Evolutionary conservation across 306 rosid species (phyloP).

Genomic region (Begonia loranthoides): DNA sequence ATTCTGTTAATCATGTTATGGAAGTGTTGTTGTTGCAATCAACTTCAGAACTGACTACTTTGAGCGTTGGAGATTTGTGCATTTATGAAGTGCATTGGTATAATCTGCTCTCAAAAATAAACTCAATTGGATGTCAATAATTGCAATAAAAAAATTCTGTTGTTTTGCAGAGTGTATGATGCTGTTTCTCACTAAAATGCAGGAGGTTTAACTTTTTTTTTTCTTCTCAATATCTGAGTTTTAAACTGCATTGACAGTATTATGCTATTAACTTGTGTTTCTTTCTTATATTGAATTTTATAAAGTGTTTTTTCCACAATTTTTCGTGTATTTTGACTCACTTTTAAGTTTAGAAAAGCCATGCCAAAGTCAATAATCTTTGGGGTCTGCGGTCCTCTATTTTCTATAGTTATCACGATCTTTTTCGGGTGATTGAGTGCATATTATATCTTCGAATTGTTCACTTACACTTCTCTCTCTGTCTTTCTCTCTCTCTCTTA

Average conservation of each 20-base stretch:
- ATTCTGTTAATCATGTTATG: too few species aligned
- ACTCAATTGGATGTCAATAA: too few species aligned
- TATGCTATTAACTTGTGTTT: not conserved
- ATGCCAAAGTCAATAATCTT: not conserved
- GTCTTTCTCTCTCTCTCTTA: not conserved
- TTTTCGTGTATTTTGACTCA: not conserved
- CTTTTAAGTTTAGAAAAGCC: not conserved
- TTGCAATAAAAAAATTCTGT: too few species aligned
- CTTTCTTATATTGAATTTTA: not conserved
- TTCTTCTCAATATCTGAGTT: not conserved
- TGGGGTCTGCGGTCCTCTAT: not conserved
- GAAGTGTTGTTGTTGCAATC: not conserved
- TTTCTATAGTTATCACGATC: not conserved
- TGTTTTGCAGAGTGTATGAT: not conserved
- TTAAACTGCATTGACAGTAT: not conserved
- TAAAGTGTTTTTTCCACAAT: not conserved
- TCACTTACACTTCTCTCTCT: conserved; percentile 5
- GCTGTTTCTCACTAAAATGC: not conserved
- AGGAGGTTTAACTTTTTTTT: not conserved
- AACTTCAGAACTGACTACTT: not conserved
- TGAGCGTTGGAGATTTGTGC: not conserved
- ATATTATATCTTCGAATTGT: not conserved
- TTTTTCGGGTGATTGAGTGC: not conserved
- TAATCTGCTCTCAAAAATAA: not conserved
- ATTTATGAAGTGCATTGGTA: not conserved